These are phyloP conservation scores for Allium cepa DNA, from an alignment of 106 monocot genomes.

Conservation along the genomic window DNA sequence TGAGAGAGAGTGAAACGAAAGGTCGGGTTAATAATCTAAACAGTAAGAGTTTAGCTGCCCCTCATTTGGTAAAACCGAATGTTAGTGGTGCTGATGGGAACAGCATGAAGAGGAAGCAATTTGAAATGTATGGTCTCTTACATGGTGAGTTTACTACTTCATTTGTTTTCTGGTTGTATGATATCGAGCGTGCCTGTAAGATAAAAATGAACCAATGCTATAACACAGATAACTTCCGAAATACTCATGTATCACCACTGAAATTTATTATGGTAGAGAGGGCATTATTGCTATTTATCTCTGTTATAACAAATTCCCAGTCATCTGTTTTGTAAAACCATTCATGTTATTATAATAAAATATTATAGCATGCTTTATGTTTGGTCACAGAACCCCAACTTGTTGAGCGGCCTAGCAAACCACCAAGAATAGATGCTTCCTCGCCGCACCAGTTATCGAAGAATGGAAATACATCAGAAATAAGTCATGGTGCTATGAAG, in stretches of 20 bases:
- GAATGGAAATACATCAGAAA: slow-evolving; percentile 35
- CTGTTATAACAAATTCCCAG: no score
- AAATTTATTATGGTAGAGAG: no score
- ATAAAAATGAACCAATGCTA: no score
- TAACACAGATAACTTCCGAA: no score
- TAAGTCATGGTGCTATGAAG: slow-evolving; percentile 7
- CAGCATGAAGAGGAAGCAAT: slow-evolving; percentile 44
- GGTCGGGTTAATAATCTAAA: slow-evolving; percentile 16
- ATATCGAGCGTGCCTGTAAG: no score
- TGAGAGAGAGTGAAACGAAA: slow-evolving; percentile 17
- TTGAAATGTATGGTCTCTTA: slow-evolving; percentile 49
- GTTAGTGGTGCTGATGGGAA: slow-evolving; percentile 17
- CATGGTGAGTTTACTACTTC: slow-evolving; percentile 36
- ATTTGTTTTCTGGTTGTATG: neutral
- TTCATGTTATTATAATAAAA: no score
- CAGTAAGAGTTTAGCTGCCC: slow-evolving; percentile 19
- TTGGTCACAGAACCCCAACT: slow-evolving; percentile 40
- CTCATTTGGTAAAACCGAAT: slow-evolving; percentile 14
- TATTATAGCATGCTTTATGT: slow-evolving; percentile 6
- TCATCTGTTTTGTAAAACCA: no score
- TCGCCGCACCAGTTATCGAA: slow-evolving; percentile 23
- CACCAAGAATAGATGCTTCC: slow-evolving; percentile 24
- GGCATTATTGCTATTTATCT: no score
- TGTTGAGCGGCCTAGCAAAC: slow-evolving; percentile 41
- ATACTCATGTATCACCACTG: no score